Evolutionary conservation across 306 rosid species (phyloP).

Genomic region (Fragaria nilgerrensis): DNA sequence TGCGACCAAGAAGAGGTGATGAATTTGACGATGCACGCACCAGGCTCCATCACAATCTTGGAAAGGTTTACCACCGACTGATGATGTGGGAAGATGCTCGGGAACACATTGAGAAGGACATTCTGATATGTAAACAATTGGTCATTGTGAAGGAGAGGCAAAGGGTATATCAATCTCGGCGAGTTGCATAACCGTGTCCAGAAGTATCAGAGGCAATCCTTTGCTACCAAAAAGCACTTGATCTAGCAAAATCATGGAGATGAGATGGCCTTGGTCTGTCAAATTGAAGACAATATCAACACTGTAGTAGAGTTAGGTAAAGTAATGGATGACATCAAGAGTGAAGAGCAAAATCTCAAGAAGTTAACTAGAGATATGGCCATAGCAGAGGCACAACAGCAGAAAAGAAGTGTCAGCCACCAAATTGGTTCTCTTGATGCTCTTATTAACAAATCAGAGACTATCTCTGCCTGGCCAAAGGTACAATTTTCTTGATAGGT

Average conservation of each 20-base stretch:
- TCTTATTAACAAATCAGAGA: constrained; percentile 64
- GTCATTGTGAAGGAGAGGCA: constrained; percentile 85
- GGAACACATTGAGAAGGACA: constrained; percentile 63
- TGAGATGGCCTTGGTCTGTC: constrained; percentile 66
- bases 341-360: constrained; percentile 71
- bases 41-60: constrained; percentile 92
- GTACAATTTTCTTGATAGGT: constrained; percentile 29
- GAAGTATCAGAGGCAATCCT: constrained; percentile 63
- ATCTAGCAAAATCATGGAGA: constrained; percentile 70
- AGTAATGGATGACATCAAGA: constrained; percentile 58
- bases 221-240: constrained; percentile 60
- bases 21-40: constrained; percentile 64
- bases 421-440: constrained; percentile 48
- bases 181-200: constrained; percentile 70
- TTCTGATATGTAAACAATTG: constrained; percentile 67
- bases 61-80: constrained; percentile 66
- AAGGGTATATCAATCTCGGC: constrained; percentile 79
- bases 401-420: constrained; percentile 58
- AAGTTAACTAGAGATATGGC: constrained; percentile 60
- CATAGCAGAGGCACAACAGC: constrained; percentile 52
- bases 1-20: constrained; percentile 83
- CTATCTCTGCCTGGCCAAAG: constrained; percentile 66
- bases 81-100: constrained; percentile 71
- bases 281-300: constrained; percentile 60
- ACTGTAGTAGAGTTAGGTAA: constrained; percentile 44